phyloP scores from a whole-genome alignment of 352 stramenopile genomes.

The Pythium brachiatum region DNA sequence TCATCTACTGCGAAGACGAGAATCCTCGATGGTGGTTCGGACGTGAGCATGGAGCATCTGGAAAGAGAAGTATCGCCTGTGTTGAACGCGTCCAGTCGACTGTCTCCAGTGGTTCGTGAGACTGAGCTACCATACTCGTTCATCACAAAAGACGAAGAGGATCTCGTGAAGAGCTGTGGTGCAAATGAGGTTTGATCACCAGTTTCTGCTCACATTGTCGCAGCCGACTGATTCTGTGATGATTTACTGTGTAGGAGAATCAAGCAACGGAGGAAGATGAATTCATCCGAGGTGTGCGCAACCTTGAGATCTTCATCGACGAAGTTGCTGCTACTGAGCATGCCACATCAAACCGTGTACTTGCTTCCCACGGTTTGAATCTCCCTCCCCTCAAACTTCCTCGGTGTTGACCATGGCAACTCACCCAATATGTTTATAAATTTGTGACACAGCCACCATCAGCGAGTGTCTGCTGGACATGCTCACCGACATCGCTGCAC shows the following conservation, averaged over 20 bases:
- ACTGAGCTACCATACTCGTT: neutral
- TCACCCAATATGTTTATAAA: too few relatives aligned
- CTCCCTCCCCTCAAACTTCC: too few relatives aligned
- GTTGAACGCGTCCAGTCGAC: neutral
- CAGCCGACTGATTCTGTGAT: neutral
- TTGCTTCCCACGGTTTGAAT: conserved; percentile 9
- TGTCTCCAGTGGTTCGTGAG: neutral
- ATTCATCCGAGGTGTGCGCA: conserved; percentile 10
- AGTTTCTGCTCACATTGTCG: neutral
- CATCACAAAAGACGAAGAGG: conserved; percentile 3
- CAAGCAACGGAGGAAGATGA: conserved; percentile 7
- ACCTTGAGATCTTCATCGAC: conserved; percentile 16
- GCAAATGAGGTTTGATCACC: neutral
- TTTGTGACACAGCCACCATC: neutral
- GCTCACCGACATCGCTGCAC: neutral
- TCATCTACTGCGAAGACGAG: too few relatives aligned
- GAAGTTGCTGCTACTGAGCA: conserved; percentile 1
- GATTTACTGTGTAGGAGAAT: neutral
- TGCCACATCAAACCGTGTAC: neutral
- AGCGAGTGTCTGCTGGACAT: conserved; percentile 19
- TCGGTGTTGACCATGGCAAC: too few relatives aligned
- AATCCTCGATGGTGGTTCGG: too few relatives aligned
- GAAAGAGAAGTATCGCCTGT: neutral
- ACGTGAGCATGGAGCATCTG: neutral
- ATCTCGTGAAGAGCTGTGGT: neutral